Base-by-base conservation (phyloP, 768 basidiomycete genomes). In the Pholiota molesta region DNA sequence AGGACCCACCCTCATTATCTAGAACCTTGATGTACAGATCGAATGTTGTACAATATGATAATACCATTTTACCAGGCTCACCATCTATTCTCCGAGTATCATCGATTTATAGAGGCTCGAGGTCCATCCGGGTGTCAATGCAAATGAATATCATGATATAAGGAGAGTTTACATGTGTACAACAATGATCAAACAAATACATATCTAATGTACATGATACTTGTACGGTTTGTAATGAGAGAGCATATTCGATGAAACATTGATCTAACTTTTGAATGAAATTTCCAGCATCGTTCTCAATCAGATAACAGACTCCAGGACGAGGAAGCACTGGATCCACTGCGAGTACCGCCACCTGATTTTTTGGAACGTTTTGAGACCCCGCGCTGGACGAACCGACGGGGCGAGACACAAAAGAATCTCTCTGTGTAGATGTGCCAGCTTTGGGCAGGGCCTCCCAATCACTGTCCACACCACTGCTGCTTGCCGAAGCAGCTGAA, bases 381-480 rank as follows among this genome's bases (percentile, higher is more conserved):
- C 8, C 35, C 40, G 40, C 39, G 16, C 4, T 44, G 28, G 55
- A 57, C 3, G 55, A n/a, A 9, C 21, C 42, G 3, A 29, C 42
- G 26, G 40, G 26, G 19, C 21, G 19, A n/a, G 17, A 2, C 2
- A 10, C 1, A 21, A 49, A 28, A 13, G 10, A 2, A n/a, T 26
- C 2, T 19, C 8, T 26, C 19, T 49, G 47, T 14, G 47, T 4
- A 4, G 23, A 49, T 5, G 23, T 3, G 0, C 23, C 47, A 10
- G 47, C 23, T 14, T 26, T 5, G 23, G 57, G 17, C 6, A 51
- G 2, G 9, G 31, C 57, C 2, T 58, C 57, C 57, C 57, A 58
- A 19, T 58, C 57, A 28, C 57, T 58, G 3, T 26, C 57, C 14
- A 49, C 23, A 17, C 35, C 57, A 35, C 47, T 58, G 57, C 57